Percentiles rank a stretch among this genome's conserved stretches.
Conservation (phyloP, 768 basidiomycete species). For the Auricularia sp. region DNA sequence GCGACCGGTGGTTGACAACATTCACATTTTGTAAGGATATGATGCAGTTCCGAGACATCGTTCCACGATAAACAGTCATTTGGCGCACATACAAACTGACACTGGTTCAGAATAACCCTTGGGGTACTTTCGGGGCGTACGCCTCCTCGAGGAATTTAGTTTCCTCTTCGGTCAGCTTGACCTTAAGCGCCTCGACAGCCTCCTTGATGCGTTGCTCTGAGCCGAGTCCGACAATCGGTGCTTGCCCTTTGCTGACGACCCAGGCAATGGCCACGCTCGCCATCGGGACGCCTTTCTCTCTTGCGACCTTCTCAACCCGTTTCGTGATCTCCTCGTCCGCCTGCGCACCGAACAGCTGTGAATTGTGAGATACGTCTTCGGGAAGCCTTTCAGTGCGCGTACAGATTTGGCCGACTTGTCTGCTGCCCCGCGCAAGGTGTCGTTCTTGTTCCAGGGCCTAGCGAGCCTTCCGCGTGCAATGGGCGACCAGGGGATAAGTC, state of each 20-base stretch:
- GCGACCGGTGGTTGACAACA: too few relatives aligned
- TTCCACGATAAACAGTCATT: too few relatives aligned
- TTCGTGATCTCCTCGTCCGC: slow-evolving; percentile 27
- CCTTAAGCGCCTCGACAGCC: slow-evolving; percentile 17
- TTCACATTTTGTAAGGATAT: too few relatives aligned
- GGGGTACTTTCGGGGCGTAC: slow-evolving; percentile 22
- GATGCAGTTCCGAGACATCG: too few relatives aligned
- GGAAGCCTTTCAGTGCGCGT: not conserved
- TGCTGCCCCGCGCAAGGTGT: slow-evolving; percentile 11
- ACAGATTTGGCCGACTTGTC: slow-evolving; percentile 16
- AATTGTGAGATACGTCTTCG: not conserved
- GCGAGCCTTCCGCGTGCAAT: slow-evolving; percentile 32
- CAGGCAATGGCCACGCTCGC: slow-evolving; percentile 37
- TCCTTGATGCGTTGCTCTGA: slow-evolving; percentile 23
- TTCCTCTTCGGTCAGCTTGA: slow-evolving; percentile 27
- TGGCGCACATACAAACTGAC: too few relatives aligned
- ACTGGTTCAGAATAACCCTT: not conserved
- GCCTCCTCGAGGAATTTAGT: slow-evolving; percentile 21
- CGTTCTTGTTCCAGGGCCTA: slow-evolving; percentile 23
- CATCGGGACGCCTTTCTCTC: slow-evolving; percentile 32
- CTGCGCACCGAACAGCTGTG: slow-evolving; percentile 12
- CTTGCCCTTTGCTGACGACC: slow-evolving; percentile 30
- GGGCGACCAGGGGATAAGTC: slow-evolving; percentile 43
- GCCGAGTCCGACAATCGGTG: slow-evolving; percentile 37
- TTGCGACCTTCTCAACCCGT: slow-evolving; percentile 33